Percentiles rank a stretch among this genome's conserved stretches.
phyloP scores from a whole-genome alignment of 345 rosid species.

The Eucalyptus leucophloia region DNA sequence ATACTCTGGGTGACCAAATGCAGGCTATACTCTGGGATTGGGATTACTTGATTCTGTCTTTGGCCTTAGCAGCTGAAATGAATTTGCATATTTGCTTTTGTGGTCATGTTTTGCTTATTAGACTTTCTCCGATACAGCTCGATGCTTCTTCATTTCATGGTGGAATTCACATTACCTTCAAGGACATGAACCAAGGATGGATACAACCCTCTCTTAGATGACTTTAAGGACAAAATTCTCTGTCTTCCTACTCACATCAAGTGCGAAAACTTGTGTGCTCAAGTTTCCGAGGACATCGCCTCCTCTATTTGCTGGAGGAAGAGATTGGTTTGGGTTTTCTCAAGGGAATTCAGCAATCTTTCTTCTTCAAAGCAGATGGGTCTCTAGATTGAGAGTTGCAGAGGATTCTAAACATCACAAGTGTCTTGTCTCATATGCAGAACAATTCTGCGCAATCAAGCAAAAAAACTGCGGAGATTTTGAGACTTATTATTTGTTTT shows the following conservation, averaged over 20 bases:
- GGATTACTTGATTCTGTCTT: not conserved
- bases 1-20: not conserved
- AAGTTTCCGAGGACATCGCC: not conserved
- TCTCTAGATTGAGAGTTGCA: not conserved
- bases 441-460: not conserved
- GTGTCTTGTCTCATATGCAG: not conserved
- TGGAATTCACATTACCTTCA: constrained; percentile 79
- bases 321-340: not conserved
- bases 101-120: not conserved
- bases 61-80: not conserved
- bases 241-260: not conserved
- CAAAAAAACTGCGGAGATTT: not conserved
- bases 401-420: not conserved
- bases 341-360: not conserved
- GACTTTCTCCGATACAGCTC: constrained; percentile 23
- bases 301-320: not conserved
- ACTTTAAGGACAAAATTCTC: constrained; percentile 83
- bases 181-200: constrained; percentile 87
- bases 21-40: not conserved
- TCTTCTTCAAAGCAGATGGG: not conserved
- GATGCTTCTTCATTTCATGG: constrained; percentile 84
- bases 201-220: constrained; percentile 84
- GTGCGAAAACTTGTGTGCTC: not conserved
- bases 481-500: not conserved
- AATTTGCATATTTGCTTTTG: not conserved